Evolutionary conservation across 306 rosid species (phyloP).

Genomic region (Rosa persica): DNA sequence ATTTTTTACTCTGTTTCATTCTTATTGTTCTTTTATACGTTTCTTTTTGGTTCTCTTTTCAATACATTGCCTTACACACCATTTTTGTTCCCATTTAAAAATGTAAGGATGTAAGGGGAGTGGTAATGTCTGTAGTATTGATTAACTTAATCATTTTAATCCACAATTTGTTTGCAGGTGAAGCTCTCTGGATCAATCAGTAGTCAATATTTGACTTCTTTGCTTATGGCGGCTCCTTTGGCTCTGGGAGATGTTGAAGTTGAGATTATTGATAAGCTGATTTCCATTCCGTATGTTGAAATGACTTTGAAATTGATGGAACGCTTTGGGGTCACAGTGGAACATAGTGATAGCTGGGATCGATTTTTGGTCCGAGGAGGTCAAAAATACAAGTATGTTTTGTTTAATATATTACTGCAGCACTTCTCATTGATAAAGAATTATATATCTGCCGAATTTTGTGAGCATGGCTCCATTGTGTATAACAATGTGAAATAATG

Average conservation of each 20-base stretch:
- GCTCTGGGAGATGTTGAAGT: slow-evolving; percentile 93
- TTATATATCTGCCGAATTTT: slow-evolving; percentile 12
- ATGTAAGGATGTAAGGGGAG: neutral
- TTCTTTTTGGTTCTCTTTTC: neutral
- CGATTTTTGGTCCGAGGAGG: slow-evolving; percentile 83
- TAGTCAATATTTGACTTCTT: slow-evolving; percentile 93
- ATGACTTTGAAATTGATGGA: slow-evolving; percentile 99
- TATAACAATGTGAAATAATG: slow-evolving; percentile 19
- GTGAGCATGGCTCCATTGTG: slow-evolving; percentile 14
- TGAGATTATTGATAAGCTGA: slow-evolving; percentile 86
- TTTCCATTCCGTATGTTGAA: slow-evolving; percentile 94
- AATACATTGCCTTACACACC: neutral
- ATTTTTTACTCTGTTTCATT: neutral
- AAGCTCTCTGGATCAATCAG: slow-evolving; percentile 95
- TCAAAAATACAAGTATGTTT: slow-evolving; percentile 93
- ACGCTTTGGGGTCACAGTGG: slow-evolving; percentile 85
- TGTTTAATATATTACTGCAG: slow-evolving; percentile 14
- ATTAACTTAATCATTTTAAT: slow-evolving; percentile 20
- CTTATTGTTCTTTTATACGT: neutral
- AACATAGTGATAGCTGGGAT: slow-evolving; percentile 80
- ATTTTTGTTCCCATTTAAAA: neutral
- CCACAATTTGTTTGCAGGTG: slow-evolving; percentile 55
- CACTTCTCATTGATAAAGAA: neutral
- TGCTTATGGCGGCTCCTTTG: slow-evolving; percentile 98
- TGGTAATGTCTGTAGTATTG: slow-evolving; percentile 4